phyloP scores from a whole-genome alignment of 768 basidiomycete species.

The Agaricus sinodeliciosus region DNA sequence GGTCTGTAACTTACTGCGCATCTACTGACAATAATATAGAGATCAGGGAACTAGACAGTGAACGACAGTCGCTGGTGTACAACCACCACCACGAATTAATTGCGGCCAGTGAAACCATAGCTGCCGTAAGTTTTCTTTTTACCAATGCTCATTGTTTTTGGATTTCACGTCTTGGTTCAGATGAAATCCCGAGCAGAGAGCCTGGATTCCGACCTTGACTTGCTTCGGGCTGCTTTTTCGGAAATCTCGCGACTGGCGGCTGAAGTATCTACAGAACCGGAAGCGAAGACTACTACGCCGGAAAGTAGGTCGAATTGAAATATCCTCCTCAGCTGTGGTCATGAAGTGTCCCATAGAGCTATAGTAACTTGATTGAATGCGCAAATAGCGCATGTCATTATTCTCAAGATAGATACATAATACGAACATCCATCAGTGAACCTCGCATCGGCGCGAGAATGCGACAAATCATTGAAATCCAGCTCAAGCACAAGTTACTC shows the following conservation, averaged over 20 bases:
- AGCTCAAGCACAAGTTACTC: neutral
- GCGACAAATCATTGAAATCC: too few relatives aligned
- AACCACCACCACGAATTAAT: conserved; percentile 96
- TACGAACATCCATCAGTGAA: too few relatives aligned
- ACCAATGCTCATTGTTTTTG: neutral
- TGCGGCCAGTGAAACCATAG: conserved; percentile 88
- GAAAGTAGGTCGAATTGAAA: neutral
- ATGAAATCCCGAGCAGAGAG: conserved; percentile 87
- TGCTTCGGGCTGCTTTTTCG: conserved; percentile 73
- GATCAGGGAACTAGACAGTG: conserved; percentile 81
- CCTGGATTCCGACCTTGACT: conserved; percentile 78
- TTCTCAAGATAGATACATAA: too few relatives aligned
- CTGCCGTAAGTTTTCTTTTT: conserved; percentile 45
- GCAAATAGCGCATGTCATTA: too few relatives aligned
- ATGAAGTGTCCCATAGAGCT: neutral
- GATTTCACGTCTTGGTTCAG: conserved; percentile 28
- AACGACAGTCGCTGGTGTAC: conserved; percentile 87
- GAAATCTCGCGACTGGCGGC: conserved; percentile 77
- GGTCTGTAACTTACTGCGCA: neutral
- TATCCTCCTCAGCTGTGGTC: neutral
- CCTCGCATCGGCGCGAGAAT: too few relatives aligned
- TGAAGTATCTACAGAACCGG: conserved; percentile 50
- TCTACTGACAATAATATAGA: conserved; percentile 35
- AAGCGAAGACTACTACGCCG: neutral
- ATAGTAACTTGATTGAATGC: too few relatives aligned